Conservation (phyloP, 2,329 filamentous ascomycete genomes). For the Pseudomassariella vexata region DNA sequence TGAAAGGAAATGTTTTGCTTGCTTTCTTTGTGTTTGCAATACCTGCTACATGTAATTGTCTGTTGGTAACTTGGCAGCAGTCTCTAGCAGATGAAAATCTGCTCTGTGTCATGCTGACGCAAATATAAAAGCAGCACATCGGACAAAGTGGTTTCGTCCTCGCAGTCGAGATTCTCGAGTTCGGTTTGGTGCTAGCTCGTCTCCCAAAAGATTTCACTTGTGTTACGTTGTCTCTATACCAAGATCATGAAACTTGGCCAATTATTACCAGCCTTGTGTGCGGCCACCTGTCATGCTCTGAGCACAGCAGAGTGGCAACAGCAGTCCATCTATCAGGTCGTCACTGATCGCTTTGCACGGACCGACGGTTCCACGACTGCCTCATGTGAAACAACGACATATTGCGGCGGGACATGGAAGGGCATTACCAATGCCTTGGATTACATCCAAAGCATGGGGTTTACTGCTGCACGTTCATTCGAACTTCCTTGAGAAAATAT, state of each 20-base stretch:
- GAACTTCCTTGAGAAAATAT: no score
- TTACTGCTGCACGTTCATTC: conserved; percentile 27
- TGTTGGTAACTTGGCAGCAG: no score
- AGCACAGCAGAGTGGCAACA: conserved; percentile 28
- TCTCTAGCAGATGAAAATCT: no score
- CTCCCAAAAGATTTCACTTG: no score
- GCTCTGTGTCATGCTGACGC: no score
- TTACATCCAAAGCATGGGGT: conserved; percentile 43
- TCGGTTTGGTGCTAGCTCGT: no score
- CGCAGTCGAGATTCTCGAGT: no score
- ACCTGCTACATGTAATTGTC: no score
- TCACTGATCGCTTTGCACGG: conserved; percentile 37
- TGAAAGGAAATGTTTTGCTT: no score
- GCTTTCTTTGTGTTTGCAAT: no score
- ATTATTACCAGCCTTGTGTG: conserved; percentile 2
- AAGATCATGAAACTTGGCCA: background rate
- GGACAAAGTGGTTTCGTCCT: no score
- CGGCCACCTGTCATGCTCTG: conserved; percentile 14
- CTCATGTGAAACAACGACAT: conserved; percentile 23
- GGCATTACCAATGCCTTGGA: conserved; percentile 43
- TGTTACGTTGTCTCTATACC: background rate
- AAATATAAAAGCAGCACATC: no score
- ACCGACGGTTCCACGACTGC: conserved; percentile 28
- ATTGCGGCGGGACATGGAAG: conserved; percentile 45
- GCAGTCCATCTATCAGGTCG: conserved; percentile 39